Conservation (phyloP, 2,329 filamentous ascomycete species). For the Diplodia corticola region DNA sequence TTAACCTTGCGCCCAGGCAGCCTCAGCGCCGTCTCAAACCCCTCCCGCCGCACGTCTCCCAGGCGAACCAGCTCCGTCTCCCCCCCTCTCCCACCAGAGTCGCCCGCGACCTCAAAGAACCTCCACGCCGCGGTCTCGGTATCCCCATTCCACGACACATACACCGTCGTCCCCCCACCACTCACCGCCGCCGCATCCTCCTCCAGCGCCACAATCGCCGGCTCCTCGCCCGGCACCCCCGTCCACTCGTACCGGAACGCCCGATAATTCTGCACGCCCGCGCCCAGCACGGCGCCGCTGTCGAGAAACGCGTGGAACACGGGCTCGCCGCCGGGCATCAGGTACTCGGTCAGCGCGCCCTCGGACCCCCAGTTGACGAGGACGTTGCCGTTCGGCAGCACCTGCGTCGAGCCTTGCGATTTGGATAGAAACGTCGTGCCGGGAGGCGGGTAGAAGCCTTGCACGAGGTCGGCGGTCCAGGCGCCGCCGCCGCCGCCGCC, state of each 20-base stretch:
- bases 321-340: conserved; percentile 41
- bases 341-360: conserved; percentile 52
- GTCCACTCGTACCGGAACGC: conserved; percentile 33
- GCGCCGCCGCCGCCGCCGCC: too few species aligned
- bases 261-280: conserved; percentile 41
- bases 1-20: background rate
- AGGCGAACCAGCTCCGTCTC: background rate
- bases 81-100: background rate
- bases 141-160: conserved; percentile 33
- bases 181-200: too few species aligned
- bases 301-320: conserved; percentile 47
- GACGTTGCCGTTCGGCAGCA: conserved; percentile 47
- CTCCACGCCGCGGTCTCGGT: conserved; percentile 24
- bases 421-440: conserved; percentile 34
- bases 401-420: conserved; percentile 47
- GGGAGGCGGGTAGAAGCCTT: conserved; percentile 43
- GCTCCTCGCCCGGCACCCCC: conserved; percentile 27
- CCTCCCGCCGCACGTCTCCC: background rate
- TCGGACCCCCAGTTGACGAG: conserved; percentile 54
- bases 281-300: conserved; percentile 1
- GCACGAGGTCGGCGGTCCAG: conserved; percentile 48
- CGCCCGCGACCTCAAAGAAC: background rate
- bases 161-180: conserved; percentile 23
- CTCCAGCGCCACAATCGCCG: conserved; percentile 25
- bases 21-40: conserved; percentile 2